A percentile compares a stretch with the other conserved stretches of the same genome.
Conservation (phyloP, 345 rosid genomes). For the Raphanus sativus region DNA sequence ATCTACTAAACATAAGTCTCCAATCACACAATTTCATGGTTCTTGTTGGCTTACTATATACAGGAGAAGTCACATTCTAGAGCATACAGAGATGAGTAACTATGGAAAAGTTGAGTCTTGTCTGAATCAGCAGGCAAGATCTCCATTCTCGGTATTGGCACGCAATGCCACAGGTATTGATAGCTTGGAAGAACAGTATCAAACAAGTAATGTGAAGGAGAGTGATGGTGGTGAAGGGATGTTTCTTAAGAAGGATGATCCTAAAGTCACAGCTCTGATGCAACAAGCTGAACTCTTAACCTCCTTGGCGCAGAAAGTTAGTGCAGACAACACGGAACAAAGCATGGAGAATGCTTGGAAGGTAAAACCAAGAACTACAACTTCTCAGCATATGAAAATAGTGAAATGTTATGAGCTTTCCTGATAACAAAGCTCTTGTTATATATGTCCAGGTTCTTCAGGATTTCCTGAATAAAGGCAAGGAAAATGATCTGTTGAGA, state of each 20-base stretch:
- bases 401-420: neutral
- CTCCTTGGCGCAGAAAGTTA: slow-evolving; percentile 72
- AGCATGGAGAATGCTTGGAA: slow-evolving; percentile 97
- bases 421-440: slow-evolving; percentile 21
- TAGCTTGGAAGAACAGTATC: slow-evolving; percentile 41
- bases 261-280: slow-evolving; percentile 77
- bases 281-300: slow-evolving; percentile 92
- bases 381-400: neutral
- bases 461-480: slow-evolving; percentile 60
- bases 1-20: neutral
- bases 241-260: slow-evolving; percentile 81
- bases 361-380: slow-evolving; percentile 46
- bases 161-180: slow-evolving; percentile 48
- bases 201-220: slow-evolving; percentile 43
- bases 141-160: slow-evolving; percentile 68
- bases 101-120: slow-evolving; percentile 23
- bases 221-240: slow-evolving; percentile 64
- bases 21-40: neutral
- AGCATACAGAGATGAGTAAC: slow-evolving; percentile 45
- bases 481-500: slow-evolving; percentile 52
- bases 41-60: slow-evolving; percentile 14
- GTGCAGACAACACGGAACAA: slow-evolving; percentile 71
- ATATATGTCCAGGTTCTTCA: slow-evolving; percentile 66
- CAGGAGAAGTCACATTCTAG: slow-evolving; percentile 71
- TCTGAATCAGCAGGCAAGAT: slow-evolving; percentile 45